phyloP scores from a whole-genome alignment of 2,329 filamentous ascomycete genomes.

The Diplodia mutila region DNA sequence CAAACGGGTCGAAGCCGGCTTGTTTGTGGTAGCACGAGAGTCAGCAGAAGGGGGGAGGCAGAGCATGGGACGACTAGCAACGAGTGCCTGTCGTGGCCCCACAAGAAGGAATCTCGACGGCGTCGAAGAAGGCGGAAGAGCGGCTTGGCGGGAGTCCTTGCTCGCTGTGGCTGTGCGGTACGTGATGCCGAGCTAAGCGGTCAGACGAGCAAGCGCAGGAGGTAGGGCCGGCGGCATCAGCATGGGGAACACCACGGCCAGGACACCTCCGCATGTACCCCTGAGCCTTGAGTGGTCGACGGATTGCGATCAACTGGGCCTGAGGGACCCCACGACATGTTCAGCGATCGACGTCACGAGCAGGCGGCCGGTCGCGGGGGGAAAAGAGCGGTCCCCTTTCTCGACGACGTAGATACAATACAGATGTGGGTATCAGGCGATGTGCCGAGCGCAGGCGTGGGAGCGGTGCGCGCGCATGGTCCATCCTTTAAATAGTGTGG shows the following conservation, averaged over 20 bases:
- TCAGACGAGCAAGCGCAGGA: neutral
- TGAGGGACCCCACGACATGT: neutral
- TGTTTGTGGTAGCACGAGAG: neutral
- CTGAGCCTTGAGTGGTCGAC: neutral
- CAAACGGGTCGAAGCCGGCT: neutral
- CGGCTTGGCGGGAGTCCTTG: neutral
- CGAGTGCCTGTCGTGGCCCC: neutral
- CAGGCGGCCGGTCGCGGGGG: neutral
- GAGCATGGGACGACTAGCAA: neutral
- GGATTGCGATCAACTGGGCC: conserved; percentile 21
- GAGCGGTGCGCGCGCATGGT: neutral
- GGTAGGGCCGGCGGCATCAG: too few relatives aligned
- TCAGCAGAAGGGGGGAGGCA: neutral
- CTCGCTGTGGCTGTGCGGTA: conserved; percentile 14
- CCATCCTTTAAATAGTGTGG: conserved; percentile 12
- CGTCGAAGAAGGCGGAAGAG: conserved; percentile 1
- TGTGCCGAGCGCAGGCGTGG: neutral
- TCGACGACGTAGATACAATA: neutral
- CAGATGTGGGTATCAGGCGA: neutral
- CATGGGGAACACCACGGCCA: neutral
- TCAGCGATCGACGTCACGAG: conserved; percentile 13
- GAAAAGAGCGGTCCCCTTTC: neutral
- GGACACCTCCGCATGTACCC: conserved; percentile 4
- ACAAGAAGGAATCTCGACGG: neutral
- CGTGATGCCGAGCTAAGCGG: neutral